These are phyloP conservation scores for Isoetes taiwanensis DNA, from an alignment of 75 land plant genomes.

Conservation along the genomic window DNA sequence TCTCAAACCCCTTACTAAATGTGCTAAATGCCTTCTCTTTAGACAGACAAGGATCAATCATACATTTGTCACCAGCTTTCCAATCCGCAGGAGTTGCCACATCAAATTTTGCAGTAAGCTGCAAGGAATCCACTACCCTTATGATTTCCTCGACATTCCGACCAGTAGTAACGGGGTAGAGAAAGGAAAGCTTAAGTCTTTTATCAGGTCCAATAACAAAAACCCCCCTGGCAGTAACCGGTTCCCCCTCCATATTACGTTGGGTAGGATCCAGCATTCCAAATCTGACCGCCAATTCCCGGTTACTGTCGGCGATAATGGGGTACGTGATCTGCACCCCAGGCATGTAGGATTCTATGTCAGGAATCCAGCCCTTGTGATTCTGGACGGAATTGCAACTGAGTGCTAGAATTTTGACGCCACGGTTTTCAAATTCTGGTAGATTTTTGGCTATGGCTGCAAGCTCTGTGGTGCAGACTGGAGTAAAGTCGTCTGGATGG, in stretches of 20 bases:
- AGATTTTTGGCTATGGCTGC: neutral
- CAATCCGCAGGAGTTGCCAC: conserved; percentile 3
- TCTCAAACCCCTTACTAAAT: neutral
- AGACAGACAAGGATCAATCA: neutral
- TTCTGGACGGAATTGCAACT: neutral
- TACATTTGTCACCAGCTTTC: neutral
- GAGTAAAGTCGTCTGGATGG: conserved; percentile 1
- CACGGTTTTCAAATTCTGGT: neutral
- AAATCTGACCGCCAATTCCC: neutral
- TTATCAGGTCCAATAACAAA: neutral
- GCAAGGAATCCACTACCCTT: neutral
- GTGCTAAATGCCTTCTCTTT: neutral
- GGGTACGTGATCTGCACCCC: neutral
- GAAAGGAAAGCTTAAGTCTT: neutral
- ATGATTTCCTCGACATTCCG: neutral
- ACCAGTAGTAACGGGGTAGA: conserved; percentile 1
- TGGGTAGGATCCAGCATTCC: neutral
- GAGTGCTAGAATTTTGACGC: neutral
- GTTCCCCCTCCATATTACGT: neutral
- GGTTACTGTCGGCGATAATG: neutral
- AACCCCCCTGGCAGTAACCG: neutral
- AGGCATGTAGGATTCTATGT: neutral
- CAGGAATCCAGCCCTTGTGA: neutral
- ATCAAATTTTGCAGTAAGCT: neutral
- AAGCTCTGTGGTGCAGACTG: neutral